These are phyloP conservation scores for Xerocomus brunneocitrinus DNA, from an alignment of 768 basidiomycete species.

Conservation along the genomic window DNA sequence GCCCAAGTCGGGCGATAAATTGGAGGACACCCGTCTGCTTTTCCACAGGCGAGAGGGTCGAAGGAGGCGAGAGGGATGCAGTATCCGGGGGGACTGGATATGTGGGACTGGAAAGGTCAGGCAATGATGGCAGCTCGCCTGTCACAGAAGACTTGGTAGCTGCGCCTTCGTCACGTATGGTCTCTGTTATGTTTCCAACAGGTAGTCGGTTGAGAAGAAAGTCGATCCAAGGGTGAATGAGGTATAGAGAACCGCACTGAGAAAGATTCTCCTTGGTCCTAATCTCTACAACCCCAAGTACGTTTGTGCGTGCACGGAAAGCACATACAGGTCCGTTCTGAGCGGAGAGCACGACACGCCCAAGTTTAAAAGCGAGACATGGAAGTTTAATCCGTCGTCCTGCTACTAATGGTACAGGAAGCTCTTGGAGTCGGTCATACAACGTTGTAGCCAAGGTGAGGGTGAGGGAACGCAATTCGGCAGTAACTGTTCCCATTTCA, in stretches of 20 bases:
- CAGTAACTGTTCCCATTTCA: neutral
- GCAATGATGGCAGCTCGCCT: too few relatives aligned
- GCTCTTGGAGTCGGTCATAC: neutral
- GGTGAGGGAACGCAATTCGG: neutral
- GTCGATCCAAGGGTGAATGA: slow-evolving; percentile 12
- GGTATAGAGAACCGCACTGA: neutral
- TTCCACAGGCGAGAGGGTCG: neutral
- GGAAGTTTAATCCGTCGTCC: slow-evolving; percentile 7
- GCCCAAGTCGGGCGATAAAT: too few relatives aligned
- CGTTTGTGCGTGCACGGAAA: neutral
- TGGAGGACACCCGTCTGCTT: too few relatives aligned
- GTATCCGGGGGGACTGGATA: neutral
- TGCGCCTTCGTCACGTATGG: too few relatives aligned
- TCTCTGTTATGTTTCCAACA: too few relatives aligned
- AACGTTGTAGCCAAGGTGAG: neutral
- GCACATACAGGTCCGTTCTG: neutral
- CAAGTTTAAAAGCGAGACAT: slow-evolving; percentile 6
- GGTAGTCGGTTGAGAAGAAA: slow-evolving; percentile 5
- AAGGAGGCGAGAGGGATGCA: neutral
- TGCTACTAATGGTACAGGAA: neutral
- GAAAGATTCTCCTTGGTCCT: slow-evolving; percentile 4
- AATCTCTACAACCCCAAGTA: slow-evolving; percentile 8
- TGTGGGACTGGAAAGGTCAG: too few relatives aligned
- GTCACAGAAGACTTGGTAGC: too few relatives aligned
- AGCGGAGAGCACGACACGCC: neutral